phyloP scores from a whole-genome alignment of 441 rosid genomes.

The Mallotus japonicus region DNA sequence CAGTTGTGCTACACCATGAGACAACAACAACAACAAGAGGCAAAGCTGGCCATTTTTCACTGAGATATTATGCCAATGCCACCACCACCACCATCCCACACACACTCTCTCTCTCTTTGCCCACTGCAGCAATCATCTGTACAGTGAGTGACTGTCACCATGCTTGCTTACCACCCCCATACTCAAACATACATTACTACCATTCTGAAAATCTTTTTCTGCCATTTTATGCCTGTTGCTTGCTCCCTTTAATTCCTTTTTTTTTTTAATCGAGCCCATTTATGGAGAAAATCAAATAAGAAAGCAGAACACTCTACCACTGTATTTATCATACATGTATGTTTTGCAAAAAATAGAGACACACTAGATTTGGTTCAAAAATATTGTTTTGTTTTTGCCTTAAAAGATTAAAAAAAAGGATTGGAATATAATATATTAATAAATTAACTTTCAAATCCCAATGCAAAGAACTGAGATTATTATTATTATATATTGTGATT shows the following conservation, averaged over 20 bases:
- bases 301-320: neutral
- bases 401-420: neutral
- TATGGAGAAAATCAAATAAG: neutral
- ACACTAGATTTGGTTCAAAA: neutral
- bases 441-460: conserved; percentile 19
- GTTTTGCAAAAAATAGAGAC: neutral
- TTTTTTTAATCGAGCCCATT: neutral
- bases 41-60: conserved; percentile 26
- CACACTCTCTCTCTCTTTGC: neutral
- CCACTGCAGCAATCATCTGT: neutral
- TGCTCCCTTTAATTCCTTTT: neutral
- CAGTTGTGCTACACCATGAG: conserved; percentile 16
- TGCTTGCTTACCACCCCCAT: conserved; percentile 7
- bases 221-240: neutral
- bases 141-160: conserved; percentile 8
- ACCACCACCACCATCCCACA: neutral
- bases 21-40: neutral
- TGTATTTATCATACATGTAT: neutral
- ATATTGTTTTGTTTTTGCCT: neutral
- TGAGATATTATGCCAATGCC: conserved; percentile 16
- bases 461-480: conserved; percentile 14
- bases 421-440: neutral
- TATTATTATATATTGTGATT: neutral
- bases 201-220: neutral
- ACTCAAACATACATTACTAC: neutral